Conservation (phyloP, 2,329 filamentous ascomycete species). For the Colletotrichum magnum region DNA sequence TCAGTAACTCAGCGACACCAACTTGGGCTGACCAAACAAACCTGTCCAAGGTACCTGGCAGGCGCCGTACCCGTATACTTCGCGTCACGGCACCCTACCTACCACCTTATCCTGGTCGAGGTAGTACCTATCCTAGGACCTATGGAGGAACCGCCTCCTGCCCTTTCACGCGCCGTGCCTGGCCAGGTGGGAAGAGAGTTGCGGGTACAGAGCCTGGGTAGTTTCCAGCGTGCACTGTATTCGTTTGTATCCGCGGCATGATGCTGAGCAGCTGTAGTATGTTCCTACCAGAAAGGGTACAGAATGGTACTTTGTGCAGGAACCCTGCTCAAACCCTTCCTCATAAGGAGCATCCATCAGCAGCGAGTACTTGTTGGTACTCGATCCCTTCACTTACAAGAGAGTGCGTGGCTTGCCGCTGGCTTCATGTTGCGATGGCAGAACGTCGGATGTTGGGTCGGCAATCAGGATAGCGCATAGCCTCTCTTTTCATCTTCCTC, state of each 20-base stretch:
- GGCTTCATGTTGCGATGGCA: too few species aligned
- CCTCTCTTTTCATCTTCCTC: too few species aligned
- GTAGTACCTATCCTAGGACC: neutral
- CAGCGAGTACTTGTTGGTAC: slow-evolving; percentile 20
- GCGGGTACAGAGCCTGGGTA: slow-evolving; percentile 27
- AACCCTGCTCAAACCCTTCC: slow-evolving; percentile 34
- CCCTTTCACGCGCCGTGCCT: slow-evolving; percentile 33
- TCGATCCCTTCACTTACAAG: slow-evolving; percentile 17
- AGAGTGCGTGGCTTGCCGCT: too few species aligned
- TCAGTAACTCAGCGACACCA: neutral
- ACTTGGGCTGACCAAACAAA: neutral
- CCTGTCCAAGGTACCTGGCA: slow-evolving; percentile 19
- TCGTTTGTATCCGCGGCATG: neutral
- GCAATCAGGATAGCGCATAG: too few species aligned
- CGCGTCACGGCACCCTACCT: slow-evolving; percentile 19
- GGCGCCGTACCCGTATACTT: slow-evolving; percentile 2
- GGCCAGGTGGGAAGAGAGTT: slow-evolving; percentile 33
- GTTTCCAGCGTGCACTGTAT: slow-evolving; percentile 7
- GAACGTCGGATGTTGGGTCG: too few species aligned
- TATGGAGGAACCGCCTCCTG: neutral
- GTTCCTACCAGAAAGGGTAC: slow-evolving; percentile 14
- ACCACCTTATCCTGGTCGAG: slow-evolving; percentile 32
- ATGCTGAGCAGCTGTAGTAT: slow-evolving; percentile 20
- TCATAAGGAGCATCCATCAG: slow-evolving; percentile 22
- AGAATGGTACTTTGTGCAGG: slow-evolving; percentile 18